phyloP scores from a whole-genome alignment of 164 flowering plant genomes.

The Pachysandra terminalis region DNA sequence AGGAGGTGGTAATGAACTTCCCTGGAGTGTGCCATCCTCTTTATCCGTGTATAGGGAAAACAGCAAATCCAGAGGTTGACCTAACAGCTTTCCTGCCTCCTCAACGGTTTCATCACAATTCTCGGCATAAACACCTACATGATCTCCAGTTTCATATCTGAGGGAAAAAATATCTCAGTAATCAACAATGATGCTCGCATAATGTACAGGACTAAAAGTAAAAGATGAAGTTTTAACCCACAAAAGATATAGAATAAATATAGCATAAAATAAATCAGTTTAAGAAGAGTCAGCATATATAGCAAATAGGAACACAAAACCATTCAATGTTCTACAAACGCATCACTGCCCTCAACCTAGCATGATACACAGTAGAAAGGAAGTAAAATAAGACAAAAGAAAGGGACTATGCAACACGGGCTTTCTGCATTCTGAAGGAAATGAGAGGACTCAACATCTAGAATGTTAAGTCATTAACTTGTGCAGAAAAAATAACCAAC shows the following conservation, averaged over 20 bases:
- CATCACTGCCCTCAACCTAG: background rate
- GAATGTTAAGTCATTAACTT: too few species aligned
- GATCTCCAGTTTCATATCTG: slow-evolving; percentile 97
- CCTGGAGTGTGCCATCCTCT: slow-evolving; percentile 65
- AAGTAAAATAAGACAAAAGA: too few species aligned
- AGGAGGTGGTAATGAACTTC: slow-evolving; percentile 68
- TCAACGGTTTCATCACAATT: slow-evolving; percentile 71
- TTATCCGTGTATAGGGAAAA: slow-evolving; percentile 77
- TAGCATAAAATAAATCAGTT: background rate
- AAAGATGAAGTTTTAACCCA: background rate
- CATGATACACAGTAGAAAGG: background rate
- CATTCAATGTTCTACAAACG: background rate
- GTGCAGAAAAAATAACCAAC: too few species aligned
- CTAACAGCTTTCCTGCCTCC: slow-evolving; percentile 68
- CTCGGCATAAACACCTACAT: slow-evolving; percentile 84
- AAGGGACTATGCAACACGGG: too few species aligned
- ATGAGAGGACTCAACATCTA: too few species aligned
- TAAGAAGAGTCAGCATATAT: background rate
- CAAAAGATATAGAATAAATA: background rate
- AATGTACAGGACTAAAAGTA: background rate
- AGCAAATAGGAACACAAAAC: background rate
- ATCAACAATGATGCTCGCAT: background rate
- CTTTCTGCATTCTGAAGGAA: too few species aligned
- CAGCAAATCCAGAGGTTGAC: slow-evolving; percentile 49
- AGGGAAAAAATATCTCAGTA: background rate